Base-by-base conservation (phyloP, 345 rosid species). In the Citrus mangshanensis region DNA sequence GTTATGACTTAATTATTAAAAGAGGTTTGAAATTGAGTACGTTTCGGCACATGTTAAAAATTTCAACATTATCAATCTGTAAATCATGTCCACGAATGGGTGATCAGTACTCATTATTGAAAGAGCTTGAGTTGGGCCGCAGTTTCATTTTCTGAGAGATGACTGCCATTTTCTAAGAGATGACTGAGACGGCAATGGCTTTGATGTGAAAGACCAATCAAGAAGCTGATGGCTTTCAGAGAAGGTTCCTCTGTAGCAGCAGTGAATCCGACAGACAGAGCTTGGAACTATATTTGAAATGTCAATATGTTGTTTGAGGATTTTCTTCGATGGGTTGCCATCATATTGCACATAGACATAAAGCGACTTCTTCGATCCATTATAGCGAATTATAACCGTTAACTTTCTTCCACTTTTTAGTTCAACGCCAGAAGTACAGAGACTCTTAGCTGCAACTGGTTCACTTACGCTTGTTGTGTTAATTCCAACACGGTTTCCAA, bases 181-280 rank as follows among this genome's bases (percentile, higher is more conserved):
- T 14, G 19, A 49, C 6, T 63, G 6, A 28, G 68, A 28, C 1
- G 37, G 22, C 68, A 63, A 16, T 63, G 68, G 68, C 3, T 0
- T 30, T 30, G 68, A 13, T 63, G 38, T 63, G 38, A 63, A 30
- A 0, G 68, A 14, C 85, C 87, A 86, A 46, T 69, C 72, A 13
- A 86, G 35, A 8, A 75, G 75, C 28, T 58, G 81, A 70, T 84
- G 86, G 56, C 81, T 69, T 76, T 83, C 88, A 0, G 80, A 59
- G 24, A 25, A 37, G 30, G 49, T 24, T 22, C 90, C 87, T 0
- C 87, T 0, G 87, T 82, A 37, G 85, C 35, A 19, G 80, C 87
- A 14, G 88, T 80, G 77, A 87, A 87, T 12, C 87, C 87, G 2
- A 84, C 70, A 85, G n/a, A 85, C 79, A 9, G 71, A 66, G 5